A percentile compares a stretch with the other conserved stretches of the same genome.
Evolutionary conservation across 208 protist genomes (phyloP).

Genomic region (Wallacemonas sp.): DNA sequence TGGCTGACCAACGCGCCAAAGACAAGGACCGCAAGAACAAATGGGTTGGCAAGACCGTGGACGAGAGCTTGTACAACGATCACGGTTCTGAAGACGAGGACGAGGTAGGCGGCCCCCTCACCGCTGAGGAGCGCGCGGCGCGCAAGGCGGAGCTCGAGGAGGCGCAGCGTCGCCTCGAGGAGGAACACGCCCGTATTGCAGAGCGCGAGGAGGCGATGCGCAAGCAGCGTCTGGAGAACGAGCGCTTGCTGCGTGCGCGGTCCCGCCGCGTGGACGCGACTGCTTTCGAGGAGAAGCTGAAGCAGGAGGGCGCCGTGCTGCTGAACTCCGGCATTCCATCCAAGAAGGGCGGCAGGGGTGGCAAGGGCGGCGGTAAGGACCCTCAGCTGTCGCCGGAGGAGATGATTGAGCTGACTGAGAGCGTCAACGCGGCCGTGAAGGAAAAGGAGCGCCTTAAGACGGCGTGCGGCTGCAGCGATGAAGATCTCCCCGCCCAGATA

Average conservation of each 20-base stretch:
- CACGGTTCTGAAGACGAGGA: slow-evolving; percentile 37
- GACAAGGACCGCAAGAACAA: slow-evolving; percentile 66
- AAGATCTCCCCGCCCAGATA: slow-evolving; percentile 52
- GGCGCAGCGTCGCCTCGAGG: slow-evolving; percentile 42
- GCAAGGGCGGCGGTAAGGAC: slow-evolving; percentile 26
- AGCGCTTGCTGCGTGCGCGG: slow-evolving; percentile 41
- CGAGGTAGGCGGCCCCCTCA: slow-evolving; percentile 34
- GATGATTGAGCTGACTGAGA: slow-evolving; percentile 46
- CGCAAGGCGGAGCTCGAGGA: slow-evolving; percentile 28
- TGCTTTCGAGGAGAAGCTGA: slow-evolving; percentile 53
- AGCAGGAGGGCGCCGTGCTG: slow-evolving; percentile 57
- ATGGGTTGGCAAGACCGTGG: slow-evolving; percentile 15
- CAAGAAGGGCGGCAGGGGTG: slow-evolving; percentile 51
- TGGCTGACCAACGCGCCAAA: slow-evolving; percentile 64
- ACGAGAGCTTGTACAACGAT: slow-evolving; percentile 43
- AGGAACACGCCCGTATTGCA: slow-evolving; percentile 40
- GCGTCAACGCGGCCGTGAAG: slow-evolving; percentile 56
- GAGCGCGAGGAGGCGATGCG: slow-evolving; percentile 52
- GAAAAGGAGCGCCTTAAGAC: slow-evolving; percentile 67
- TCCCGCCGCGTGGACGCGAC: slow-evolving; percentile 65
- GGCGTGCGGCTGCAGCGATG: slow-evolving; percentile 61
- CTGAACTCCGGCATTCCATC: slow-evolving; percentile 45
- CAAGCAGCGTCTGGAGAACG: slow-evolving; percentile 64
- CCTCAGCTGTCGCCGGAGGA: slow-evolving; percentile 48
- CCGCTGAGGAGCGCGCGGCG: slow-evolving; percentile 27